phyloP scores from a whole-genome alignment of 202 grass and related monocot species.

The Setaria viridis region DNA sequence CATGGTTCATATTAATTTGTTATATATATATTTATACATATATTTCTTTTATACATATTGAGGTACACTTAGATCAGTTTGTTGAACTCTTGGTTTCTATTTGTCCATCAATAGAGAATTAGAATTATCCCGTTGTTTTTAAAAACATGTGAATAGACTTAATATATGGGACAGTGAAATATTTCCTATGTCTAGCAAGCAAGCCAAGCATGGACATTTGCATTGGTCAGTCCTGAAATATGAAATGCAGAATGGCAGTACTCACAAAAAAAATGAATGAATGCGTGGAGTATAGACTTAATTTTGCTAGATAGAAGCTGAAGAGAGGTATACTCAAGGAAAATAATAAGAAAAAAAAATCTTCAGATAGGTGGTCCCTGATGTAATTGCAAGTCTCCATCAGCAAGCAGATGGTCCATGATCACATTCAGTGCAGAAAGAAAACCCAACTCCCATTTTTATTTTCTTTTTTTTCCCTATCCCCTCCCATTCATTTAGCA shows the following conservation, averaged over 20 bases:
- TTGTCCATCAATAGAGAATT: not conserved
- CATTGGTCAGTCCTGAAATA: not conserved
- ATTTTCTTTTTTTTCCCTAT: not conserved
- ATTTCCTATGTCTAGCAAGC: not conserved
- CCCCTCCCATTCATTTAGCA: not conserved
- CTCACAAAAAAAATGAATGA: too few relatives aligned
- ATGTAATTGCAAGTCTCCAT: constrained; percentile 28
- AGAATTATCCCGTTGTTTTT: not conserved
- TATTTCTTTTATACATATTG: not conserved
- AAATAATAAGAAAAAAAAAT: too few relatives aligned
- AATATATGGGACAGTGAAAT: not conserved
- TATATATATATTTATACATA: not conserved
- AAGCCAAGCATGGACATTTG: not conserved
- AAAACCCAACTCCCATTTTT: not conserved
- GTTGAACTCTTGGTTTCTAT: not conserved
- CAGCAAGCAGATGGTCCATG: constrained; percentile 47
- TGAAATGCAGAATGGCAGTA: not conserved
- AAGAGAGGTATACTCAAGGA: not conserved
- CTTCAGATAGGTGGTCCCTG: not conserved
- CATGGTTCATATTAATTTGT: not conserved
- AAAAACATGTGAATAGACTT: too few relatives aligned
- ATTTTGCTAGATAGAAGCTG: not conserved
- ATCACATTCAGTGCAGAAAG: constrained; percentile 38
- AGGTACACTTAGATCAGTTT: not conserved
- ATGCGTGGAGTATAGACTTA: too few relatives aligned